Evolutionary conservation across 371 early-diverging fungal genomes (phyloP), one percentile per base, ranked within the genome.

Genomic region (Cokeromyces recurvatus): DNA sequence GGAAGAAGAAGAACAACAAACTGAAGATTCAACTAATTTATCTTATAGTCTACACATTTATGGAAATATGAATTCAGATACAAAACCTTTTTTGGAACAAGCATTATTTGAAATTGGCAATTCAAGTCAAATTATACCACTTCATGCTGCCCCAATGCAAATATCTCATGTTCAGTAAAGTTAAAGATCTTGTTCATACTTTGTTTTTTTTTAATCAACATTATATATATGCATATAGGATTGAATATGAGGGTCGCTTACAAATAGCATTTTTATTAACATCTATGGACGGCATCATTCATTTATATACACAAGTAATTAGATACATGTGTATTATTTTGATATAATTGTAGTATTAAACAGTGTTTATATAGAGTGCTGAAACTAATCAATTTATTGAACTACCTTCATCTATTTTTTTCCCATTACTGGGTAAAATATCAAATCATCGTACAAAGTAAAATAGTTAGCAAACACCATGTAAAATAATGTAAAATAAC

Each of bases 101-200:
- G 56, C 68, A 3, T 57, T 74, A 0, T 62, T 65, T 39, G 46
- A 48, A 1, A 57, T 68, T 19, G 48, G 50, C 27, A 61, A 65
- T 46, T 43, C 37, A 8, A 25, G 44, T 25, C 79, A 78, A 49
- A 43, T 61, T 12, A 76, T 78, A 24, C 50, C 60, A 4, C 24
- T 78, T 10, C 20, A 46, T 7, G 43, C 59, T 44, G 59, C 75
- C 16, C 79, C 79, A 11, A 72, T 68, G 71, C 77, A 78, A 24
- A 47, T 78, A 16, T 45, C 61, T 4, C 77, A 78, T 43, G 59
- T 62, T 0, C 45, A 46, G 76, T 74, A 66, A 61, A 51, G 27
- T 29, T 27, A 22, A 14, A 12, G 5, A 17, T n/a, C n/a, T n/a
- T n/a, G n/a, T n/a, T n/a, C n/a, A n/a, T n/a, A n/a, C n/a, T n/a